phyloP scores from a whole-genome alignment of 306 rosid genomes.

The Begonia masoniana region DNA sequence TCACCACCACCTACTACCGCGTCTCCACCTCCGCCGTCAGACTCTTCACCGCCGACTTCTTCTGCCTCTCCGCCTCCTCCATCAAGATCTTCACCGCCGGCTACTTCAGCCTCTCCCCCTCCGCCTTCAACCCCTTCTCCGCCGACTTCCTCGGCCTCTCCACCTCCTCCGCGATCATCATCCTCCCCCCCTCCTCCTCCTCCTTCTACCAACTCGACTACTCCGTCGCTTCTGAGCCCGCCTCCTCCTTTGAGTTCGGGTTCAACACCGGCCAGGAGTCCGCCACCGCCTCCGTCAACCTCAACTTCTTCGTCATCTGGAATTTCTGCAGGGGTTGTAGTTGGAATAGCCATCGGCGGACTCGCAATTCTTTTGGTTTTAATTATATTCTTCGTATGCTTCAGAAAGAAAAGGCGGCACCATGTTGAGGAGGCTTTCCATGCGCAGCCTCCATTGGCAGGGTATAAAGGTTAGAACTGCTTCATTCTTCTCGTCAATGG shows the following conservation, averaged over 20 bases:
- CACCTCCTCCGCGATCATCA: constrained; percentile 11
- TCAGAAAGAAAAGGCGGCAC: constrained; percentile 68
- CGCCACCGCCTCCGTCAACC: constrained; percentile 20
- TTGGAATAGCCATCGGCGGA: constrained; percentile 63
- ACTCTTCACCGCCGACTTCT: constrained; percentile 18
- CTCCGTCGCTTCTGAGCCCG: constrained; percentile 25
- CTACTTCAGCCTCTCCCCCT: constrained; percentile 9
- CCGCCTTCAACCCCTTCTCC: constrained; percentile 25
- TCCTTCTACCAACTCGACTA: constrained; percentile 9
- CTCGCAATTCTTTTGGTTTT: constrained; percentile 44
- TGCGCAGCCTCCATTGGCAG: constrained; percentile 34
- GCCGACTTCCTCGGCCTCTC: constrained; percentile 8
- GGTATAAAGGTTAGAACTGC: constrained; percentile 48
- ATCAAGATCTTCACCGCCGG: constrained; percentile 11
- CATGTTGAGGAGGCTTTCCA: constrained; percentile 38
- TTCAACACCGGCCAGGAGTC: constrained; percentile 15
- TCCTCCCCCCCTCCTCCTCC: constrained; percentile 5
- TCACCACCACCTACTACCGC: constrained; percentile 5
- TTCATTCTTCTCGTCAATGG: neutral
- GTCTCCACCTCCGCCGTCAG: constrained; percentile 16
- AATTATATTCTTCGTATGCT: constrained; percentile 42
- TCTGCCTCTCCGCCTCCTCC: constrained; percentile 11
- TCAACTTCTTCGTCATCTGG: constrained; percentile 24
- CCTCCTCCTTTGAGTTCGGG: constrained; percentile 21
- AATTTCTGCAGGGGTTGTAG: constrained; percentile 36